Conservation (phyloP, 106 monocot species). For the Alisma plantagoaquatica region DNA sequence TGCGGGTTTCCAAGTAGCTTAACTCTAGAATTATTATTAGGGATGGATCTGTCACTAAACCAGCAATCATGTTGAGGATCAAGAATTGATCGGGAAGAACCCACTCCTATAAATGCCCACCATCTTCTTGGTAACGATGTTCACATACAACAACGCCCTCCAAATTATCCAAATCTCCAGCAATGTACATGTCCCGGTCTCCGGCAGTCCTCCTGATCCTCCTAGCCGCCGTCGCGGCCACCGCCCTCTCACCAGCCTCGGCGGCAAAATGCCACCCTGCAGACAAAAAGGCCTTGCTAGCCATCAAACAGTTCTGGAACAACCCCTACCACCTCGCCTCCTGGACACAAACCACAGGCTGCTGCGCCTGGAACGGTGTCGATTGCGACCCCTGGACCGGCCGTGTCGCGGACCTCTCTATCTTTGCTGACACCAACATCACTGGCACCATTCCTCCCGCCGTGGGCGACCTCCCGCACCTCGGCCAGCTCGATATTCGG, state of each 20-base stretch:
- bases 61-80: no score
- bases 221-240: no score
- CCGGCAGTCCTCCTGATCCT: background rate
- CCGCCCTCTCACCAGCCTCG: background rate
- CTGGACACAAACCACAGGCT: constrained; percentile 3
- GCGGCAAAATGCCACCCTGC: background rate
- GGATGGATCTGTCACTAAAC: no score
- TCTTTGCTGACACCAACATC: constrained; percentile 3
- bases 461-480: constrained; percentile 22
- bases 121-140: no score
- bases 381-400: constrained; percentile 16
- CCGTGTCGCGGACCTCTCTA: constrained; percentile 24
- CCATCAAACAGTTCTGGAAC: constrained; percentile 3
- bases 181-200: no score
- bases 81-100: no score
- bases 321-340: constrained; percentile 5
- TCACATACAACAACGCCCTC: no score
- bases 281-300: background rate
- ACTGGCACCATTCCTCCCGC: constrained; percentile 8
- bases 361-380: constrained; percentile 27
- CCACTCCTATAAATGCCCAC: no score
- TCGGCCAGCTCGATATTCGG: constrained; percentile 13
- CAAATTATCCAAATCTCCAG: no score
- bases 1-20: no score
- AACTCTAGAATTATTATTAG: no score